Evolutionary conservation across 495 filamentous ascomycete species (phyloP), one percentile per base, ranked within the genome.

Genomic region (Physcia stellaris): DNA sequence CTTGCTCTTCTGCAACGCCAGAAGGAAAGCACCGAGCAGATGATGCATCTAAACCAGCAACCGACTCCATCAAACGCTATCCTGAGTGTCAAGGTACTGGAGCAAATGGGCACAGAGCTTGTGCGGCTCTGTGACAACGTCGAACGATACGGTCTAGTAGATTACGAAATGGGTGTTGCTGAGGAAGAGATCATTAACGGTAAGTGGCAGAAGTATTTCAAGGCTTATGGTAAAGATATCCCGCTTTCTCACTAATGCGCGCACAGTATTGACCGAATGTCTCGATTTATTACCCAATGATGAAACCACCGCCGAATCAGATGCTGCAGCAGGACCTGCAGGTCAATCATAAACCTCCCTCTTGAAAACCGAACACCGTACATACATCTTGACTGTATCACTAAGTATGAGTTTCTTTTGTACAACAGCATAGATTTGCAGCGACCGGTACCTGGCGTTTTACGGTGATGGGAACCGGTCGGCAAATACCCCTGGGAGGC

Each of bases 151-250:
- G 90, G 90, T 12, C 62, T 98, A 19, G 88, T 98, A 5, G 90
- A 98, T 60, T 98, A 95, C 55, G 80, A 96, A 50, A 90, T 94
- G 63, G 90, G 90, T 3, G 83, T 96, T 32, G 88, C 83, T 73
- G 90, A 96, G 57, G 87, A 95, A 55, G 80, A 83, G 47, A 95
- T 98, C 47, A 68, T 94, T 32, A 71, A 69, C 68, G 49, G 83
- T 67, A 32, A 39, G 45, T 27, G 24, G 24, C 40, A 30, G 39
- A 40, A 45, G 50, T 39, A 37, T 35, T 36, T 32, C 26, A 29
- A 31, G 40, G 32, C 31, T 26, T 41, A 17, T 28, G 15, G 19
- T n/a, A 29, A 32, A 15, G 28, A 24, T 29, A 27, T 22, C 13
- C 33, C n/a, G 19, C 38, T 18, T 24, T 33, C 12, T 27, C 24